Evolutionary conservation across 345 rosid genomes (phyloP).

Genomic region (rapeseed (Brassica napus)): Da-Ae NC_063443.1:17648501-17649000

Average conservation of each 20-base stretch:
- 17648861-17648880: slow-evolving; percentile 9
- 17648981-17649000: neutral
- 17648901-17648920: neutral
- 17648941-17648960: neutral
- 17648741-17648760: neutral
- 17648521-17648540: slow-evolving; percentile 1
- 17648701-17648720: neutral
- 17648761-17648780: neutral
- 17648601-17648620: neutral
- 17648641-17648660: neutral
- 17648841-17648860: slow-evolving; percentile 24
- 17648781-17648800: neutral
- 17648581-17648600: neutral
- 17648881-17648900: slow-evolving; percentile 19
- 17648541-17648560: neutral
- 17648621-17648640: neutral
- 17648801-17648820: slow-evolving; percentile 5
- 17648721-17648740: neutral
- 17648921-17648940: neutral
- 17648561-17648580: neutral
- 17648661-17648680: neutral
- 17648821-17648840: slow-evolving; percentile 3
- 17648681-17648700: neutral
- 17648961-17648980: neutral
- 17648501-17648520: neutral